phyloP scores from a whole-genome alignment of 805 yeast species.

The Candida nanaspora region DNA sequence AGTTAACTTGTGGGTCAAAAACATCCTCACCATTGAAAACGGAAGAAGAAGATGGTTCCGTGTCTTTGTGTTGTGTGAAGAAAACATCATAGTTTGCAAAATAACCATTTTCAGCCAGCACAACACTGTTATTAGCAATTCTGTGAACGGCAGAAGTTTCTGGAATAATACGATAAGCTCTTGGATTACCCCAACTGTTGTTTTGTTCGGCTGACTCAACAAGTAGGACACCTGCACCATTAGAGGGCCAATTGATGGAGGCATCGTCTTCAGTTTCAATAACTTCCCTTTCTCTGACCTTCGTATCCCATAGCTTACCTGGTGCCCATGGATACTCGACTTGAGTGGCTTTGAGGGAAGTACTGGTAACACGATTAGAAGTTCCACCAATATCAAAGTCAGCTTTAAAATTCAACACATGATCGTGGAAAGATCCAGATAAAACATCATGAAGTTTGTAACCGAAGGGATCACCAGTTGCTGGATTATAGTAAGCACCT shows the following conservation, averaged over 20 bases:
- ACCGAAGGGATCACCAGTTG: slow-evolving; percentile 15
- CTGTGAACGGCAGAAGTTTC: slow-evolving; percentile 13
- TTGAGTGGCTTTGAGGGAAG: slow-evolving; percentile 9
- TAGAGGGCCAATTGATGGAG: slow-evolving; percentile 11
- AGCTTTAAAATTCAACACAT: slow-evolving; percentile 17
- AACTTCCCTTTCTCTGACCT: slow-evolving; percentile 8
- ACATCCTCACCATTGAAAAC: slow-evolving; percentile 19
- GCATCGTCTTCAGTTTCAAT: slow-evolving; percentile 12
- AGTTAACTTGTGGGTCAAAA: slow-evolving; percentile 16
- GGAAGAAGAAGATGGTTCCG: slow-evolving; percentile 17
- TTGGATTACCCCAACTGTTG: slow-evolving; percentile 22
- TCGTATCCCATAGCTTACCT: slow-evolving; percentile 11
- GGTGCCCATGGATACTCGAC: slow-evolving; percentile 21
- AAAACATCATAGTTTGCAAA: slow-evolving; percentile 17
- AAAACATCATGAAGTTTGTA: slow-evolving; percentile 14
- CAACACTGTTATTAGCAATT: not conserved
- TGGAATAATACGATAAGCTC: slow-evolving; percentile 19
- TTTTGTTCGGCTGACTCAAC: slow-evolving; percentile 17
- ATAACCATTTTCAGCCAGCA: slow-evolving; percentile 1
- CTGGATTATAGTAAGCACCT: slow-evolving; percentile 19
- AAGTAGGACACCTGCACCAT: slow-evolving; percentile 10
- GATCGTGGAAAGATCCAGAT: slow-evolving; percentile 25
- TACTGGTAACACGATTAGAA: slow-evolving; percentile 13
- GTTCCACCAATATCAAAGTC: slow-evolving; percentile 23
- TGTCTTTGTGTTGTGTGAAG: slow-evolving; percentile 18